phyloP scores from a whole-genome alignment of 2,329 filamentous ascomycete genomes.

The Apiospora koreana region DNA sequence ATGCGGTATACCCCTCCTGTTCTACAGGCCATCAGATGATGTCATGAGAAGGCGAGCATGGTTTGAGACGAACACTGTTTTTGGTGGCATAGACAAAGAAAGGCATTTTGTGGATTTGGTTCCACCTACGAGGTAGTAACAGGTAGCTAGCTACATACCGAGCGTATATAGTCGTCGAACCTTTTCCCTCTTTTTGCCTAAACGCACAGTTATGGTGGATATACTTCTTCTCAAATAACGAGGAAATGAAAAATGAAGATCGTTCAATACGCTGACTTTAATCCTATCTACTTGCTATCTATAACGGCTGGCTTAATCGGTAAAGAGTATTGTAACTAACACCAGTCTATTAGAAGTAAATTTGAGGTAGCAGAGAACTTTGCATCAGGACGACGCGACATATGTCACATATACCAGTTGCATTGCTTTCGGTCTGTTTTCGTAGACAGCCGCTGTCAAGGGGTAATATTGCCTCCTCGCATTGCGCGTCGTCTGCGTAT shows the following conservation, averaged over 20 bases:
- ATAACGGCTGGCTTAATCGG: too few relatives aligned
- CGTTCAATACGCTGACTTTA: background rate
- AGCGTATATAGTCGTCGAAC: background rate
- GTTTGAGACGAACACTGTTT: background rate
- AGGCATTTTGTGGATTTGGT: background rate
- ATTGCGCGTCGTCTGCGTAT: too few relatives aligned
- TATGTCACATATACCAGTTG: too few relatives aligned
- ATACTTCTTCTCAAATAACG: background rate
- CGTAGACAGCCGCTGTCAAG: too few relatives aligned
- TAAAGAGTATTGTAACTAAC: too few relatives aligned
- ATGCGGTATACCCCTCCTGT: background rate
- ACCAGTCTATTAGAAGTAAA: too few relatives aligned
- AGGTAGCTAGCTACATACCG: background rate
- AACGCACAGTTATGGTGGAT: background rate
- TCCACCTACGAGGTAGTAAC: background rate
- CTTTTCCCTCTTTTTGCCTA: background rate
- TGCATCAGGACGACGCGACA: too few relatives aligned
- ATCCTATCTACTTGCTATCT: too few relatives aligned
- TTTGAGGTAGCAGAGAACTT: too few relatives aligned
- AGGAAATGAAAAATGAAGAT: background rate
- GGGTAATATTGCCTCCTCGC: too few relatives aligned
- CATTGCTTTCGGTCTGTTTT: too few relatives aligned
- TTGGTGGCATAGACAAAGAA: background rate
- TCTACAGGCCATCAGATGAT: background rate
- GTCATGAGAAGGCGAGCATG: background rate